phyloP scores from a whole-genome alignment of 208 protist species.

The Leishmania guyanensis region DNA sequence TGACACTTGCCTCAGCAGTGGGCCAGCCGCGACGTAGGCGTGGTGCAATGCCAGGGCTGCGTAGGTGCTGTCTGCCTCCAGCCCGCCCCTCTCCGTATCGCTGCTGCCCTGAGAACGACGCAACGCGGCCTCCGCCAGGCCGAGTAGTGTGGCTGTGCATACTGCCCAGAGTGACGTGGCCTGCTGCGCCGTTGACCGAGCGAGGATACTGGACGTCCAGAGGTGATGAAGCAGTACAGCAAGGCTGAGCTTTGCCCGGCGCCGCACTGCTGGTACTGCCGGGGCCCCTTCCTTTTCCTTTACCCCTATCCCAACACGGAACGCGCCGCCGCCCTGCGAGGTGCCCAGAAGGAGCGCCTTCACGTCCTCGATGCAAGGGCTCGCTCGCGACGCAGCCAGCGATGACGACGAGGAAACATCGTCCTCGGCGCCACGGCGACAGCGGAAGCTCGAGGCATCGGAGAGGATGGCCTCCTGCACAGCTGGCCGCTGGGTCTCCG shows the following conservation, averaged over 20 bases:
- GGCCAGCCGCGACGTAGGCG: constrained; percentile 23
- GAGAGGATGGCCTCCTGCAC: constrained; percentile 10
- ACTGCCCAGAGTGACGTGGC: constrained; percentile 21
- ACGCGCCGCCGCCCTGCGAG: background rate
- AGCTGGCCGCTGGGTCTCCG: constrained; percentile 3
- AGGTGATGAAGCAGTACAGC: constrained; percentile 25
- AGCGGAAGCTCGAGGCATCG: constrained; percentile 8
- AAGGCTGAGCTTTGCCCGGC: constrained; percentile 12
- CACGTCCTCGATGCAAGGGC: constrained; percentile 13
- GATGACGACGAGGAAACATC: background rate
- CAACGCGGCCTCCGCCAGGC: constrained; percentile 1
- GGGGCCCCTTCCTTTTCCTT: background rate
- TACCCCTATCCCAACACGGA: too few relatives aligned
- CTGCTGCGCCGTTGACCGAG: constrained; percentile 16
- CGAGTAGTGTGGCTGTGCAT: constrained; percentile 28
- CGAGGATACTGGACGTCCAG: constrained; percentile 7
- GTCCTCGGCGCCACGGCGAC: background rate
- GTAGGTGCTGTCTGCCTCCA: background rate
- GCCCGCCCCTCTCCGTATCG: background rate
- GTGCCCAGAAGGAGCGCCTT: constrained; percentile 25
- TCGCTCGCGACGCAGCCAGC: background rate
- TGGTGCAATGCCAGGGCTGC: constrained; percentile 12
- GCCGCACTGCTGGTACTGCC: background rate
- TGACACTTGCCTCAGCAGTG: constrained; percentile 10
- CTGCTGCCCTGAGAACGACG: background rate